A percentile compares a stretch with the other conserved stretches of the same genome.
Conservation (phyloP, 164 flowering plant genomes). For the Warburgia ugandensis region DNA sequence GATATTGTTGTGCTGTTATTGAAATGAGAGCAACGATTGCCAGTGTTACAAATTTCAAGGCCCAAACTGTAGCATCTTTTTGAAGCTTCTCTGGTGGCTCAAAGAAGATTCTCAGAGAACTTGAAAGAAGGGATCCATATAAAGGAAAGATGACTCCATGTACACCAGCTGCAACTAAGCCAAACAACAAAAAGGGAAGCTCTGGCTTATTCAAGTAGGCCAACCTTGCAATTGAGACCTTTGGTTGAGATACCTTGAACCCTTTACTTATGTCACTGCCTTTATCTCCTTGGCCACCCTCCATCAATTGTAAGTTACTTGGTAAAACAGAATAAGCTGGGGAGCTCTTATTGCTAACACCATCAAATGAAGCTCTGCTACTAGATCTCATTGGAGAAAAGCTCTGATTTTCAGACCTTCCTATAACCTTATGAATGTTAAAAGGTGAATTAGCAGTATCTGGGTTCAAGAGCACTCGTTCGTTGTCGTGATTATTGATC, state of each 20-base stretch:
- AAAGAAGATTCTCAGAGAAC: slow-evolving; percentile 40
- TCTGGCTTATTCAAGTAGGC: slow-evolving; percentile 58
- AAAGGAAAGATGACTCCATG: slow-evolving; percentile 51
- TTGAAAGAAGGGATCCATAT: slow-evolving; percentile 45
- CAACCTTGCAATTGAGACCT: slow-evolving; percentile 34
- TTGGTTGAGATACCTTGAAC: slow-evolving; percentile 6
- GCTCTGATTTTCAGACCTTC: slow-evolving; percentile 24
- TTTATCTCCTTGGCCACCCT: slow-evolving; percentile 7
- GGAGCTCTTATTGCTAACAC: slow-evolving; percentile 14
- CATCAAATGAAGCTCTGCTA: slow-evolving; percentile 32
- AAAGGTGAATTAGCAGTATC: neutral
- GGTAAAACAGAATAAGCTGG: slow-evolving; percentile 19
- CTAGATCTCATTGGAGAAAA: slow-evolving; percentile 20
- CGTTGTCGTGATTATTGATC: slow-evolving; percentile 19
- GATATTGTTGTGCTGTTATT: slow-evolving; percentile 37
- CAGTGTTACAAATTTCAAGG: slow-evolving; percentile 27
- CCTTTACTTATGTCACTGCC: neutral
- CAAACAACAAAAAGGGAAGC: slow-evolving; percentile 38
- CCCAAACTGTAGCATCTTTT: slow-evolving; percentile 49
- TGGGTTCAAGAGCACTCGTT: slow-evolving; percentile 4
- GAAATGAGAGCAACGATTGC: slow-evolving; percentile 23
- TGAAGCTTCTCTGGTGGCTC: slow-evolving; percentile 31
- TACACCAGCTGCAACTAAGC: slow-evolving; percentile 37
- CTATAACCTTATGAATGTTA: slow-evolving; percentile 9
- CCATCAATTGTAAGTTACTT: slow-evolving; percentile 14